These are phyloP conservation scores for Rhododendron vialii DNA, from an alignment of 148 eudicot genomes.

Conservation along the genomic window DNA sequence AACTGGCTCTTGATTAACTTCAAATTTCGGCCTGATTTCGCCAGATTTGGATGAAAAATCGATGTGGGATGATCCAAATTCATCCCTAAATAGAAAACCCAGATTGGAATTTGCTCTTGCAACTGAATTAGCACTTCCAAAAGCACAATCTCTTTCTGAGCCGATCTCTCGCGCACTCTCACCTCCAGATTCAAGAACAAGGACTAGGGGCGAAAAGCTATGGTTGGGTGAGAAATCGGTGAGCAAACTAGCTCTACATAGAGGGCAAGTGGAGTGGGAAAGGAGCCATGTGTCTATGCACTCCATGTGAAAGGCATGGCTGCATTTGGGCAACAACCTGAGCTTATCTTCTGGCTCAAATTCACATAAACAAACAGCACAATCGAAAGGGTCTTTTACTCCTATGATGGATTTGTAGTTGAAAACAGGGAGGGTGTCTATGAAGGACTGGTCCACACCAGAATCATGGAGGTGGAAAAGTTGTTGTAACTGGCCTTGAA, in stretches of 20 bases:
- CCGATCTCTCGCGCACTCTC: conserved; percentile 56
- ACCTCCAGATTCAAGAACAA: conserved; percentile 69
- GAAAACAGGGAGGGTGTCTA: conserved; percentile 77
- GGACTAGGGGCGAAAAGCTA: conserved; percentile 44
- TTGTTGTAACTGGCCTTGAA: conserved; percentile 85
- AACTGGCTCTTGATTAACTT: not conserved
- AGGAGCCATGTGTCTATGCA: conserved; percentile 94
- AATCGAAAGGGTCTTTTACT: conserved; percentile 71
- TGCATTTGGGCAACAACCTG: conserved; percentile 78
- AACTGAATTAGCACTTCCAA: conserved; percentile 16
- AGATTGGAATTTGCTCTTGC: conserved; percentile 31
- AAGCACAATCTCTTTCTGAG: conserved; percentile 14
- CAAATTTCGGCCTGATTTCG: conserved; percentile 18
- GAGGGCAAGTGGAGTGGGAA: conserved; percentile 92
- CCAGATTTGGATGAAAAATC: conserved; percentile 29
- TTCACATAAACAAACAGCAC: conserved; percentile 90
- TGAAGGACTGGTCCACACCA: conserved; percentile 84
- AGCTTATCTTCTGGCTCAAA: conserved; percentile 69
- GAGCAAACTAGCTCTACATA: conserved; percentile 63
- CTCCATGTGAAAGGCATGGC: conserved; percentile 92
- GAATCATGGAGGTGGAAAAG: conserved; percentile 79
- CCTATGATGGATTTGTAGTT: conserved; percentile 69
- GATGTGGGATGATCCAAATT: conserved; percentile 16
- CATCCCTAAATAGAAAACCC: conserved; percentile 22
- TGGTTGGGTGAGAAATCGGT: conserved; percentile 28